Evolutionary conservation across 495 filamentous ascomycete species (phyloP), one percentile per base, ranked within the genome.

Genomic region (Penicillium parvum): DNA sequence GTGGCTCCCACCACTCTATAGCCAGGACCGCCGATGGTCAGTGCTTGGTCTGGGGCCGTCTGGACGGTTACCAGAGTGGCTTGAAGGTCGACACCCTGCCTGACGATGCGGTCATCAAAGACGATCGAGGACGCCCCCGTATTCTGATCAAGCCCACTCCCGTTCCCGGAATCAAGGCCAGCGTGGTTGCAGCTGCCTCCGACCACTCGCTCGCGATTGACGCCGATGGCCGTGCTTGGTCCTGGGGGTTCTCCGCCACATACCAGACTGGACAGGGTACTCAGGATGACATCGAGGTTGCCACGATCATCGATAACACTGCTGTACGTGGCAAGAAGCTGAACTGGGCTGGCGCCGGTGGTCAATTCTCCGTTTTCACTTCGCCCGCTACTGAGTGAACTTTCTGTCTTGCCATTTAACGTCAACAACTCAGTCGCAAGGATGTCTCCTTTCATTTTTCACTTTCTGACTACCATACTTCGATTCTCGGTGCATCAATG

Each of bases 241-340:
- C 70, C 6, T 82, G 79, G 77, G 82, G 82, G 4, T 84, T 83
- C 63, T 76, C 68, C 32, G 72, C 73, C 14, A 80, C 73, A 14
- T 83, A 81, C 50, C 81, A 84, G 59, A 80, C 76, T 11, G 82
- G 82, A 4, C 74, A 74, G 46, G 79, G 75, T 10, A 73, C 65
- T 7, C 63, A 71, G 35, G 77, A 81, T 40, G 79, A 82, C 42
- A 69, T 83, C 15, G 65, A 74, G 38, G 63, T 74, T 17, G 76
- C 81, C 9, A 81, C 77, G 4, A 40, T 73, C 26, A 74, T 84
- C 41, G 71, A 79, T 35, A 81, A 79, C 54, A 81, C 73, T 19
- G 78, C 79, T 32, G 64, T 76, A n/a, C 63, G 72, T 15, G 76
- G 71, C 3, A 72, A 72, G 58, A 65, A 68, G 43, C 49, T 84